A percentile compares a stretch with the other conserved stretches of the same genome.
Evolutionary conservation across 768 basidiomycete species (phyloP).

Genomic region (Psilocybe cubensis): DNA sequence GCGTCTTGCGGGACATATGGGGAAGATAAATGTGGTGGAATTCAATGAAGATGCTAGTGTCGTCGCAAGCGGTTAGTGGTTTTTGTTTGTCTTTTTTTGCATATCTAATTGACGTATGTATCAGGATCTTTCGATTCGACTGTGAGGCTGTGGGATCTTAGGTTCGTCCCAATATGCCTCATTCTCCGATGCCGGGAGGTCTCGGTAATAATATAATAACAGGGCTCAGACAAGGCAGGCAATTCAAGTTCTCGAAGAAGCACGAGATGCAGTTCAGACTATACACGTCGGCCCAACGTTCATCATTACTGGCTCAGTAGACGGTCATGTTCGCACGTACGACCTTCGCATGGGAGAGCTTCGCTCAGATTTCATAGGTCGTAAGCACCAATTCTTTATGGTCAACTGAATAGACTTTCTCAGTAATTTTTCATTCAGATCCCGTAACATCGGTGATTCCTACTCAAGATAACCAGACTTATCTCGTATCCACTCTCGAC

Average conservation of each 20-base stretch:
- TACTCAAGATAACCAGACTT: slow-evolving; percentile 77
- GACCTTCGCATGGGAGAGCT: slow-evolving; percentile 94
- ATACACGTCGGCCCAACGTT: slow-evolving; percentile 68
- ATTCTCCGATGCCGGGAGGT: neutral
- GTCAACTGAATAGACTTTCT: neutral
- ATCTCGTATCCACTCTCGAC: slow-evolving; percentile 85
- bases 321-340: slow-evolving; percentile 91
- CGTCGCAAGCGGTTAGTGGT: slow-evolving; percentile 76
- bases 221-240: slow-evolving; percentile 81
- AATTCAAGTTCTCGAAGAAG: slow-evolving; percentile 90
- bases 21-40: slow-evolving; percentile 88
- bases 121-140: slow-evolving; percentile 94
- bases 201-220: slow-evolving; percentile 1
- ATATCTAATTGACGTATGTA: slow-evolving; percentile 4
- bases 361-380: slow-evolving; percentile 86
- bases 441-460: slow-evolving; percentile 86
- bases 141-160: slow-evolving; percentile 89
- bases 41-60: slow-evolving; percentile 90
- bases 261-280: slow-evolving; percentile 84
- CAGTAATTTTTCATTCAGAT: slow-evolving; percentile 45
- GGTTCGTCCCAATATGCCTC: slow-evolving; percentile 46
- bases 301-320: slow-evolving; percentile 84
- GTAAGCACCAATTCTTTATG: slow-evolving; percentile 48
- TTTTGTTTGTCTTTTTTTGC: neutral
- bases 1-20: slow-evolving; percentile 85